phyloP scores from a whole-genome alignment of 352 stramenopile species.

The Phytophthora pini region DNA sequence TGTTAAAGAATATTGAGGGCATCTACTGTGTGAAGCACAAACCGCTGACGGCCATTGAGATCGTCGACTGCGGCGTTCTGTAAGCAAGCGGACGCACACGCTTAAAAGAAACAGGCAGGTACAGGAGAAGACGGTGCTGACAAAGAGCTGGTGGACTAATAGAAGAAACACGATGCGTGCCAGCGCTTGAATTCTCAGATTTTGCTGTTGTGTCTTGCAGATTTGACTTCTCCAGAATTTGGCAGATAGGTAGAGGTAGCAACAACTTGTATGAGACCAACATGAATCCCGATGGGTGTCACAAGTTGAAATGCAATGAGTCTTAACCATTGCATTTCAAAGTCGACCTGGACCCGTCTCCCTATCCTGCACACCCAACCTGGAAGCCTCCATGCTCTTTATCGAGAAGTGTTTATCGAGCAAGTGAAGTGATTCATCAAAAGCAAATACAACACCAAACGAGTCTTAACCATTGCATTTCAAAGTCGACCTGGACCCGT shows the following conservation, averaged over 20 bases:
- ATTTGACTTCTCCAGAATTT: too few species aligned
- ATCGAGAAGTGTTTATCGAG: too few species aligned
- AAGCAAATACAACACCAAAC: background rate
- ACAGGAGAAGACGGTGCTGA: slow-evolving; percentile 22
- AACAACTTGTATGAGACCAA: too few species aligned
- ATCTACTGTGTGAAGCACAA: slow-evolving; percentile 88
- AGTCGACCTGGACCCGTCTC: too few species aligned
- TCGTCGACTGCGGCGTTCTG: slow-evolving; percentile 82
- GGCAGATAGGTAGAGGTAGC: too few species aligned
- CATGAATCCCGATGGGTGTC: too few species aligned
- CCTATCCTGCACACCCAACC: too few species aligned
- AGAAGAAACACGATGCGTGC: slow-evolving; percentile 40
- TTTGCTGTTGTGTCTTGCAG: slow-evolving; percentile 11
- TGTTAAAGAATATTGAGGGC: slow-evolving; percentile 84
- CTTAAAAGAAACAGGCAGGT: slow-evolving; percentile 23
- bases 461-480: too few species aligned
- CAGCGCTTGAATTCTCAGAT: slow-evolving; percentile 29
- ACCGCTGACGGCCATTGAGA: slow-evolving; percentile 81
- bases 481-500: too few species aligned
- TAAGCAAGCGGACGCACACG: slow-evolving; percentile 39
- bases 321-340: slow-evolving; percentile 1
- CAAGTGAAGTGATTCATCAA: too few species aligned
- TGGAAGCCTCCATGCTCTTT: background rate
- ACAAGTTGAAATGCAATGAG: background rate
- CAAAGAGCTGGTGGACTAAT: slow-evolving; percentile 37